Percentiles rank a stretch among this genome's conserved stretches.
These are phyloP conservation scores for Erysimum cheiranthoides DNA, from an alignment of 345 rosid species.

Conservation along the genomic window DNA sequence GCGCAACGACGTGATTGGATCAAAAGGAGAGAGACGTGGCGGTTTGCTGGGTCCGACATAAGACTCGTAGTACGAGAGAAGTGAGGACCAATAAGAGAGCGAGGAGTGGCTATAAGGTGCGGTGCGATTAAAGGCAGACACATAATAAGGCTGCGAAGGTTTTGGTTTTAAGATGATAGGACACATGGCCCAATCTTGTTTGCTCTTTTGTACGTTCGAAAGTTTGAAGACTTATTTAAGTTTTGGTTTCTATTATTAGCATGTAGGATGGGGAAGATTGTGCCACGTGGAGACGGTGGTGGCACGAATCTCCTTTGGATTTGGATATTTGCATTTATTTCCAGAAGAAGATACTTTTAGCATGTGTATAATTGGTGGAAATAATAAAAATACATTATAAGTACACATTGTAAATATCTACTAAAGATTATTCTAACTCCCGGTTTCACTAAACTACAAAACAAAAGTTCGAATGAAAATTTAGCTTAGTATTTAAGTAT, in stretches of 20 bases:
- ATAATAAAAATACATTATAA: neutral
- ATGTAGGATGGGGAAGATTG: neutral
- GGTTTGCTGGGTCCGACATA: slow-evolving; percentile 3
- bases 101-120: slow-evolving; percentile 24
- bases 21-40: slow-evolving; percentile 35
- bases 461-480: too few relatives aligned
- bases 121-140: slow-evolving; percentile 34
- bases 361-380: slow-evolving; percentile 18
- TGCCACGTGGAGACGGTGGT: slow-evolving; percentile 20
- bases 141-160: slow-evolving; percentile 33
- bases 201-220: neutral
- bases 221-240: neutral
- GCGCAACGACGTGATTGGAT: slow-evolving; percentile 45
- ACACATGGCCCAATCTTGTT: slow-evolving; percentile 31
- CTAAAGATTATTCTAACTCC: too few relatives aligned
- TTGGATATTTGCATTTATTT: slow-evolving; percentile 8
- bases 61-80: slow-evolving; percentile 18
- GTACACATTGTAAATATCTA: too few relatives aligned
- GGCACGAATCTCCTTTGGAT: slow-evolving; percentile 39
- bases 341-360: slow-evolving; percentile 7
- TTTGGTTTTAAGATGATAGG: neutral
- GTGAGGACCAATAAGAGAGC: slow-evolving; percentile 12
- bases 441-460: too few relatives aligned
- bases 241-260: slow-evolving; percentile 32
- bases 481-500: too few relatives aligned